These are phyloP conservation scores for Pichia sp. DNA, from an alignment of 1,139 yeast genomes.

Conservation along the genomic window DNA sequence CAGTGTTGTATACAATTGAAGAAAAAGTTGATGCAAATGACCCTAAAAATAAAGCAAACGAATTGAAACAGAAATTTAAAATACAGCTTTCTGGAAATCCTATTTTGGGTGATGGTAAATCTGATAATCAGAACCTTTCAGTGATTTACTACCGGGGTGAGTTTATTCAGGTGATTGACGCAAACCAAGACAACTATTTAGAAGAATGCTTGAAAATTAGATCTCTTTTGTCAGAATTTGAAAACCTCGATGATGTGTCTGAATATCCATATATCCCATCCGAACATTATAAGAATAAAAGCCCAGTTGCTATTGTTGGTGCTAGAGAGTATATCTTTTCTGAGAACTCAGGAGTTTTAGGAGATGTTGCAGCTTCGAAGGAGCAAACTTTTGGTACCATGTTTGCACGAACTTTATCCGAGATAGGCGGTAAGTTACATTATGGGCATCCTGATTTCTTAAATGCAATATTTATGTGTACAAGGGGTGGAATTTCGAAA, in stretches of 20 bases:
- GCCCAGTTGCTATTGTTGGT: constrained; percentile 80
- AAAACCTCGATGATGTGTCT: constrained; percentile 43
- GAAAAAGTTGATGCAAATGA: constrained; percentile 37
- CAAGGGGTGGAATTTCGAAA: constrained; percentile 86
- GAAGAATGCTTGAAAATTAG: constrained; percentile 84
- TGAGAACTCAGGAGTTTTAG: constrained; percentile 78
- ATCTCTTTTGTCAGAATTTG: constrained; percentile 75
- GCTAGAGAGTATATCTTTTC: constrained; percentile 87
- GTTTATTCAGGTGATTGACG: constrained; percentile 81
- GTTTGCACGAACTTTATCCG: constrained; percentile 81
- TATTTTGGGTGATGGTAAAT: constrained; percentile 83
- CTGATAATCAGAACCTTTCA: constrained; percentile 80
- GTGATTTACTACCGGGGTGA: constrained; percentile 81
- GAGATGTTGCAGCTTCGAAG: constrained; percentile 91
- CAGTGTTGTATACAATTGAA: constrained; percentile 46
- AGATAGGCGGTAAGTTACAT: constrained; percentile 82
- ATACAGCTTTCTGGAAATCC: constrained; percentile 79
- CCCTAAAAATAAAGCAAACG: constrained; percentile 33
- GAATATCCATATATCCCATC: constrained; percentile 46
- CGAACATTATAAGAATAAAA: constrained; percentile 33
- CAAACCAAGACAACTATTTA: constrained; percentile 81
- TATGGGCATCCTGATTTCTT: constrained; percentile 92
- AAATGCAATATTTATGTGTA: constrained; percentile 80
- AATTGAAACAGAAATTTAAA: constrained; percentile 47
- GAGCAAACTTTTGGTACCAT: constrained; percentile 91